Percentiles rank a stretch among this genome's conserved stretches.
Conservation (phyloP, 2,329 filamentous ascomycete genomes). For the Daldinia eschscholtzii region DNA sequence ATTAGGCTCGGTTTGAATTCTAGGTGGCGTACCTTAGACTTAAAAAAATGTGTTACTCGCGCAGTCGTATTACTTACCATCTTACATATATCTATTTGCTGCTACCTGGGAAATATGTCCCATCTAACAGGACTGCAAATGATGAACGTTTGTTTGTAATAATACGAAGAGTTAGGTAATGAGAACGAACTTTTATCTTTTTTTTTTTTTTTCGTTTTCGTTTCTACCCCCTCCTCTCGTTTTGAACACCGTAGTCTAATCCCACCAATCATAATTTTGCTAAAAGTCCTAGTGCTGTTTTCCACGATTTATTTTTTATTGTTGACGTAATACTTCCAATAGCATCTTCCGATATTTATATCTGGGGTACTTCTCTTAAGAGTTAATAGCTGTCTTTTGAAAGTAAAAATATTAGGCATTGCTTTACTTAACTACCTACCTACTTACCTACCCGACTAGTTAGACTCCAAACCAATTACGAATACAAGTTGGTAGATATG, state of each 20-base stretch:
- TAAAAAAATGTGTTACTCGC: slow-evolving; percentile 26
- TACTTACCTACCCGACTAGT: no score
- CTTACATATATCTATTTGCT: slow-evolving; percentile 10
- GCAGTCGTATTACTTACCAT: slow-evolving; percentile 18
- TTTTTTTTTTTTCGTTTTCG: slow-evolving; percentile 9
- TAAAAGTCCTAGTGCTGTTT: slow-evolving; percentile 12
- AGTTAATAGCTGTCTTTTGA: neutral
- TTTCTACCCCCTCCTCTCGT: neutral
- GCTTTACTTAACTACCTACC: neutral
- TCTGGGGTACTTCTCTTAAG: neutral
- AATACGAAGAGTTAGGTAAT: neutral
- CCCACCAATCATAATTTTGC: slow-evolving; percentile 18
- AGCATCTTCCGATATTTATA: neutral
- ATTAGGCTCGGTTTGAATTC: slow-evolving; percentile 35
- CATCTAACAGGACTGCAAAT: slow-evolving; percentile 14
- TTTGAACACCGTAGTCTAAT: slow-evolving; percentile 5
- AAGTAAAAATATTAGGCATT: neutral
- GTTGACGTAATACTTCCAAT: slow-evolving; percentile 3
- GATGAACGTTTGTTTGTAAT: neutral
- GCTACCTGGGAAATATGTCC: slow-evolving; percentile 8
- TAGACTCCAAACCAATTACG: no score
- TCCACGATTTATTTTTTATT: neutral
- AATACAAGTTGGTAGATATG: neutral
- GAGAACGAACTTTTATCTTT: neutral
- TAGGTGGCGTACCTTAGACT: slow-evolving; percentile 20